Evolutionary conservation across 805 yeast species (phyloP).

Genomic region (Pichia eremophila): DNA sequence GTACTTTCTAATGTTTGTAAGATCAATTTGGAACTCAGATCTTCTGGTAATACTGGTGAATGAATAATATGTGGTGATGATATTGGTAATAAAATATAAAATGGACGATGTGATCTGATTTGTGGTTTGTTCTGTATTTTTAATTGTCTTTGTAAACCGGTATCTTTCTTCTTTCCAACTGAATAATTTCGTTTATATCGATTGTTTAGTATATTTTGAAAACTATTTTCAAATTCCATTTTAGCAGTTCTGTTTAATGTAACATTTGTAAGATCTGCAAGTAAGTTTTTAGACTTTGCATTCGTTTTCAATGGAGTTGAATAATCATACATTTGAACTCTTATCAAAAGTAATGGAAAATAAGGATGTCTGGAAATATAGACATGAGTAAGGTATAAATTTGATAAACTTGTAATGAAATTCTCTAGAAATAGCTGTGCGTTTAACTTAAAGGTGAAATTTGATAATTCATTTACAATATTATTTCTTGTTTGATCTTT

Average conservation of each 20-base stretch:
- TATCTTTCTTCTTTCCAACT: background rate
- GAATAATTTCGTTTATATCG: background rate
- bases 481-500: background rate
- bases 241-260: conserved; percentile 1
- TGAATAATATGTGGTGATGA: conserved; percentile 63
- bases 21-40: conserved; percentile 42
- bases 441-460: conserved; percentile 31
- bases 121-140: conserved; percentile 8
- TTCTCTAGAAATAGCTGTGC: conserved; percentile 43
- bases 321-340: conserved; percentile 62
- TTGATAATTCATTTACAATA: conserved; percentile 20
- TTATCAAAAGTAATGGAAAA: conserved; percentile 47
- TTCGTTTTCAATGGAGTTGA: conserved; percentile 11
- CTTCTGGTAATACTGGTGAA: conserved; percentile 30
- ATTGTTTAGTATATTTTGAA: conserved; percentile 8
- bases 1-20: conserved; percentile 52
- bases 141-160: conserved; percentile 1
- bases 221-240: conserved; percentile 7
- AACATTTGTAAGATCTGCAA: conserved; percentile 2
- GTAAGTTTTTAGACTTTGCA: background rate
- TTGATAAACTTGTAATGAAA: conserved; percentile 38
- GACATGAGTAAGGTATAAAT: conserved; percentile 51
- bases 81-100: conserved; percentile 56
- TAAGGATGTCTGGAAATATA: conserved; percentile 59
- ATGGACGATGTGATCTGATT: conserved; percentile 43